A percentile compares a stretch with the other conserved stretches of the same genome.
These are phyloP conservation scores for Strobilomyces dryophilus DNA, from an alignment of 768 basidiomycete species.

Conservation along the genomic window DNA sequence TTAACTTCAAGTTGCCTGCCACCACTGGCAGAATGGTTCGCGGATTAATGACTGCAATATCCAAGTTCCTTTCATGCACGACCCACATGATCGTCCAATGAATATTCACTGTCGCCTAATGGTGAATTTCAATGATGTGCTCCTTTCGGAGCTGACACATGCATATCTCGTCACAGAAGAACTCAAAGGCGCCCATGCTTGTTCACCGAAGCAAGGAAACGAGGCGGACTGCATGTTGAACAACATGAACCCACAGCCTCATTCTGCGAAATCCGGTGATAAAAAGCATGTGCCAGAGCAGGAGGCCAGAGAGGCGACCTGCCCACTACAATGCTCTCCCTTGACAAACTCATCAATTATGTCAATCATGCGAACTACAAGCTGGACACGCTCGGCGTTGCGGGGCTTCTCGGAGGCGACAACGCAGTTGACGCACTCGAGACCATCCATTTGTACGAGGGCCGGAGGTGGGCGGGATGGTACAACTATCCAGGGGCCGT, in stretches of 20 bases:
- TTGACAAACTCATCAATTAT: conserved; percentile 6
- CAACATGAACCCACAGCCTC: neutral
- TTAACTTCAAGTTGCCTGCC: no score
- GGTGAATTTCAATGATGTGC: no score
- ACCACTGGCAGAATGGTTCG: no score
- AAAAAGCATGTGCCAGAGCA: conserved; percentile 3
- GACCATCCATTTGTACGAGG: conserved; percentile 30
- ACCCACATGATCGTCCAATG: no score
- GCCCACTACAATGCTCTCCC: conserved; percentile 11
- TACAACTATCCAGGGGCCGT: conserved; percentile 34
- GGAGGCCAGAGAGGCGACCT: neutral
- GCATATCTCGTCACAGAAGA: conserved; percentile 3
- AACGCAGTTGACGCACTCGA: conserved; percentile 29
- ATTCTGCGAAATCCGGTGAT: neutral
- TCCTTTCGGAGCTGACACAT: no score
- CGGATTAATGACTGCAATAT: no score
- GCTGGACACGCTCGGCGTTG: conserved; percentile 28
- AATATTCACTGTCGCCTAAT: no score
- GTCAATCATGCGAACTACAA: conserved; percentile 15
- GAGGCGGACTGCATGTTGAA: neutral
- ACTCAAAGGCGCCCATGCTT: neutral
- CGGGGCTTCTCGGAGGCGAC: conserved; percentile 32
- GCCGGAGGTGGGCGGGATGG: conserved; percentile 33
- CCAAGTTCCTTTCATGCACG: no score
- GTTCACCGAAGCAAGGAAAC: neutral